Evolutionary conservation across 352 stramenopile genomes (phyloP), one percentile per base, ranked within the genome.

Genomic region (Globisporangium spinosum): DNA sequence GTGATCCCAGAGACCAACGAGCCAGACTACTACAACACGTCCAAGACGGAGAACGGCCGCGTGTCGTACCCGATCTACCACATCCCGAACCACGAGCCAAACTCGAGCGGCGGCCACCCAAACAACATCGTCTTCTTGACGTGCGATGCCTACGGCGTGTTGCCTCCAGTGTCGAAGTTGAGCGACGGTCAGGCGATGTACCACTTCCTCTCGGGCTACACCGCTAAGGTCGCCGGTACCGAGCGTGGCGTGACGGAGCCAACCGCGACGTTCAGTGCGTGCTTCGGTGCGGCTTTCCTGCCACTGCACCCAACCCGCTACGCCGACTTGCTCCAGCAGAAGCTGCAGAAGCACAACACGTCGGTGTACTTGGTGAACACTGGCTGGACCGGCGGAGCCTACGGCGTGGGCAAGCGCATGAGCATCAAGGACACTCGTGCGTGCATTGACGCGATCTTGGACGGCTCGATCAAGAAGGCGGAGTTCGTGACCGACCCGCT

Each of bases 1-100:
- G 76, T 99, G 54, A 79, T 85, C 27, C 40, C 40, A 49, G 72
- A 83, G 58, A 93, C 73, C 20, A 89, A 86, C 64, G 79, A 87
- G 34, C 93, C 96, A 9, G 97, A 99, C 82, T 99, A 98, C 77
- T 96, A 90, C 75, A 97, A 99, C 82, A 92, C 82, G 27, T 90
- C 75, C 77, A 99, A 99, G 78, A 99, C 97, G 22, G 87, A 99
- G 76, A 99, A 99, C 85, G 96, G 94, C 65, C 95, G 97, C 64
- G 97, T 99, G 65, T 98, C 94, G n/a, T 99, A 99, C 80, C 97
- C 97, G n/a, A 98, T 99, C 78, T 97, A 98, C 77, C 97, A 99
- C 85, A 99, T 99, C 85, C 83, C 91, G 58, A 98, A 98, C 81
- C 94, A 97, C 78, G 92, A 96, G 70, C 77, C 78, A 49, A 84